Conservation (phyloP, 208 protist species). For the Leptomonas seymouri region DNA sequence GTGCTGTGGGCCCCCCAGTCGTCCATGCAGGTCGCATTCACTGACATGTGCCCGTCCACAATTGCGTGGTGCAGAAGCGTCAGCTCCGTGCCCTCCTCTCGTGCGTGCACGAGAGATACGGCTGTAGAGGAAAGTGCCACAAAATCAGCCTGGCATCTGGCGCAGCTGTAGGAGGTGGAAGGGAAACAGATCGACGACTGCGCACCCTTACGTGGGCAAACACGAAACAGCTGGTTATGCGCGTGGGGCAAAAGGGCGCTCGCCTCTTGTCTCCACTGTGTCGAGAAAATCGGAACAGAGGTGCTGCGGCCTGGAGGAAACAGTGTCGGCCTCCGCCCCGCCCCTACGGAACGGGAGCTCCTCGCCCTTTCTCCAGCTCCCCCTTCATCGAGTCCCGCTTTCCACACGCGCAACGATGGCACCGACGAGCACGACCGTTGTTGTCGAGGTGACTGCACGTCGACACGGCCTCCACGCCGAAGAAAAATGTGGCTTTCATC, state of each 20-base stretch:
- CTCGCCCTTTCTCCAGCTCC: not conserved
- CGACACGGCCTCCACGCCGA: slow-evolving; percentile 8
- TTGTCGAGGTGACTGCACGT: not conserved
- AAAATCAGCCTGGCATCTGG: slow-evolving; percentile 16
- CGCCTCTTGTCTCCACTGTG: slow-evolving; percentile 23
- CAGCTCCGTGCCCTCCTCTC: slow-evolving; percentile 28
- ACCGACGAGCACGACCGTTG: not conserved
- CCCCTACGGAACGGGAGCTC: no score
- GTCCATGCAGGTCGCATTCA: slow-evolving; percentile 58
- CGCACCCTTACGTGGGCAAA: slow-evolving; percentile 12
- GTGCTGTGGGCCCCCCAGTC: slow-evolving; percentile 50
- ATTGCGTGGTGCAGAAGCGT: slow-evolving; percentile 10
- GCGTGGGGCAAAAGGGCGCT: slow-evolving; percentile 17
- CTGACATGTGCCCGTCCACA: slow-evolving; percentile 20
- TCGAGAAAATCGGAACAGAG: slow-evolving; percentile 2
- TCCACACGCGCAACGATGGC: not conserved
- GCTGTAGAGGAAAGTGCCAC: slow-evolving; percentile 20
- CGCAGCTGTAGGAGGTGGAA: not conserved
- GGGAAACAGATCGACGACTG: not conserved
- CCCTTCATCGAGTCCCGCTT: not conserved
- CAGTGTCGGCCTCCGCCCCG: not conserved
- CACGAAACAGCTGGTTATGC: slow-evolving; percentile 16
- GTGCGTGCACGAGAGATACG: slow-evolving; percentile 23
- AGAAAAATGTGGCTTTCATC: slow-evolving; percentile 29
- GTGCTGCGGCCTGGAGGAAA: not conserved